Base-by-base conservation (phyloP, 495 filamentous ascomycete species). In the Hypomontagnella submonticulosa region DNA sequence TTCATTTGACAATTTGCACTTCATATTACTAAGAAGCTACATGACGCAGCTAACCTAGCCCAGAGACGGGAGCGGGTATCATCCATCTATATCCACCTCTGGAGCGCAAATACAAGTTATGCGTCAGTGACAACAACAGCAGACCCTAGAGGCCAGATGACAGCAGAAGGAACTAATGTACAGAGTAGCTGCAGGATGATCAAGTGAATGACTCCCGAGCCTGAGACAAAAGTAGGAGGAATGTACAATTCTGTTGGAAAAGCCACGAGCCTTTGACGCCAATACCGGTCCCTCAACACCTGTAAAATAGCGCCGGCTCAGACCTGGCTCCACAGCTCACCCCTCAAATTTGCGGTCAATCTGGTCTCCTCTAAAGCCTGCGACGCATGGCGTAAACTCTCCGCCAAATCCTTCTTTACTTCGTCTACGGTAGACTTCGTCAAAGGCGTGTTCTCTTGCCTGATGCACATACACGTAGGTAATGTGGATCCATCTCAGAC, bases 1-100 rank as follows among this genome's bases (percentile, higher is more conserved):
- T 13, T 20, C 20, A 36, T 18, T 54, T 68, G 16, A 41, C 37
- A 13, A 55, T 54, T 55, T 54, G 55, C 59, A 55, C 65, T 68
- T 68, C 37, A 16, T 60, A 63, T 68, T 68, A 63, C 65, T 58
- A 68, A 62, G 59, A 38, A 63, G 65, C 65, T 56, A 58, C 23
- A n/a, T 47, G 2, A 56, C 55, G 54, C 53, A 60, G 65, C 65
- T 41, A 60, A 13, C 54, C 51, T 60, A 68, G 59, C 36, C 54
- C 55, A 68, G 65, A 42, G 65, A 36, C 13, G 30, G 6, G 7
- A 52, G 30, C n/a, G 50, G 65, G 59, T 68, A 63, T 63, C 49
- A 63, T 34, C 65, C 53, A 47, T 37, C 20, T 30, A 19, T 23
- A n/a, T 13, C 38, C 49, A 30, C 5, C 59, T 23, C 59, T 54